These are phyloP conservation scores for Penicillium nordicum DNA, from an alignment of 2,329 filamentous ascomycete species.

Conservation along the genomic window DNA sequence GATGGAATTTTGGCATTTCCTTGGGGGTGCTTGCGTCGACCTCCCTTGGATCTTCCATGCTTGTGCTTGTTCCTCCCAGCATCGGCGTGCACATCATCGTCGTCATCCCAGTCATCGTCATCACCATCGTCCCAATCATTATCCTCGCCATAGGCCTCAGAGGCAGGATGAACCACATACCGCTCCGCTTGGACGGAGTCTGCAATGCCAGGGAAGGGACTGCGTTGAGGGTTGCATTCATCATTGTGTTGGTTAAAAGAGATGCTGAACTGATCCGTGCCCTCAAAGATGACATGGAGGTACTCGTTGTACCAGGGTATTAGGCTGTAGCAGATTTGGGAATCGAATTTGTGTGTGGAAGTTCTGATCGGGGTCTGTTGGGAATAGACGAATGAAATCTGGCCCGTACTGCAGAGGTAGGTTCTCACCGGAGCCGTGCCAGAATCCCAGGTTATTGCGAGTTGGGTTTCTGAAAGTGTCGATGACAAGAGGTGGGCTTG, in stretches of 20 bases:
- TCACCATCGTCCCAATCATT: not conserved
- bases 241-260: conserved; percentile 65
- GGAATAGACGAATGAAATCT: conserved; percentile 55
- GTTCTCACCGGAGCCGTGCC: conserved; percentile 64
- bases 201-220: conserved; percentile 64
- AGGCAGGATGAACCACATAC: conserved; percentile 42
- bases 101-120: not conserved
- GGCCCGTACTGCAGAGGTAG: conserved; percentile 52
- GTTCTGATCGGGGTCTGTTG: conserved; percentile 58
- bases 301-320: conserved; percentile 55
- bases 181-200: conserved; percentile 63
- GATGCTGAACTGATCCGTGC: conserved; percentile 61
- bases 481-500: conserved; percentile 45
- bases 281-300: conserved; percentile 62
- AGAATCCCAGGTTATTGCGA: conserved; percentile 60
- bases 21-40: not conserved
- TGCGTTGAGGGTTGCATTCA: conserved; percentile 53
- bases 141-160: not conserved
- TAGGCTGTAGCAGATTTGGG: conserved; percentile 55
- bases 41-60: not conserved
- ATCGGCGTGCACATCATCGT: not conserved
- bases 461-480: conserved; percentile 56
- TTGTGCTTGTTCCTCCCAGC: not conserved
- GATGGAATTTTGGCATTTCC: not conserved
- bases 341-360: conserved; percentile 58